Evolutionary conservation across 495 filamentous ascomycete species (phyloP).

Genomic region (Tuber brumale): DNA sequence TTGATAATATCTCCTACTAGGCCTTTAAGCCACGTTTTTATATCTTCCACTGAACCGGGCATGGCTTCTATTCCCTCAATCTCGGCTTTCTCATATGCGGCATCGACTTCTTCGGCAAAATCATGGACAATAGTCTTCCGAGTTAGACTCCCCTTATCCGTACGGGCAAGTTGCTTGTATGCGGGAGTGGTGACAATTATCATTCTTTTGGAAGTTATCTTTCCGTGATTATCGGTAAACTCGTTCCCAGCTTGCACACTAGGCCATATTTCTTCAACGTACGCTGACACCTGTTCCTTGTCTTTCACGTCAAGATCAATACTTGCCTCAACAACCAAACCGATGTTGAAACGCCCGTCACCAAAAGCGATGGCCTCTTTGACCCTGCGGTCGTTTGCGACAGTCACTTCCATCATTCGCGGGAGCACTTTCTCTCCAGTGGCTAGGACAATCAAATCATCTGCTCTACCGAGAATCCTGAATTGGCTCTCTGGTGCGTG

Average conservation of each 20-base stretch:
- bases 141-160: slow-evolving; percentile 29
- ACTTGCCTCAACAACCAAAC: slow-evolving; percentile 31
- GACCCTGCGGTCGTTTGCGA: slow-evolving; percentile 19
- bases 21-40: slow-evolving; percentile 21
- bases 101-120: slow-evolving; percentile 33
- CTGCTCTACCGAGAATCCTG: slow-evolving; percentile 47
- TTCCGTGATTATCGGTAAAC: slow-evolving; percentile 32
- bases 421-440: slow-evolving; percentile 50
- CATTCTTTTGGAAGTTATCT: slow-evolving; percentile 27
- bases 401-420: slow-evolving; percentile 43
- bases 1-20: slow-evolving; percentile 17
- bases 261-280: slow-evolving; percentile 27
- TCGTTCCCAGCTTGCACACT: slow-evolving; percentile 31
- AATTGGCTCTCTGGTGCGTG: slow-evolving; percentile 43
- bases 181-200: slow-evolving; percentile 26
- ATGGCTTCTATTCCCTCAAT: slow-evolving; percentile 24
- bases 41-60: slow-evolving; percentile 5
- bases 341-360: slow-evolving; percentile 35
- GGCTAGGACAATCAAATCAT: slow-evolving; percentile 53
- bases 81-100: slow-evolving; percentile 19
- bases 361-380: slow-evolving; percentile 35
- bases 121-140: slow-evolving; percentile 29
- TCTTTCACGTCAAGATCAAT: slow-evolving; percentile 15
- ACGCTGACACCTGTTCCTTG: slow-evolving; percentile 12
- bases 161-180: slow-evolving; percentile 23